phyloP scores from a whole-genome alignment of 2,329 filamentous ascomycete genomes.

The Colletotrichum phormii region DNA sequence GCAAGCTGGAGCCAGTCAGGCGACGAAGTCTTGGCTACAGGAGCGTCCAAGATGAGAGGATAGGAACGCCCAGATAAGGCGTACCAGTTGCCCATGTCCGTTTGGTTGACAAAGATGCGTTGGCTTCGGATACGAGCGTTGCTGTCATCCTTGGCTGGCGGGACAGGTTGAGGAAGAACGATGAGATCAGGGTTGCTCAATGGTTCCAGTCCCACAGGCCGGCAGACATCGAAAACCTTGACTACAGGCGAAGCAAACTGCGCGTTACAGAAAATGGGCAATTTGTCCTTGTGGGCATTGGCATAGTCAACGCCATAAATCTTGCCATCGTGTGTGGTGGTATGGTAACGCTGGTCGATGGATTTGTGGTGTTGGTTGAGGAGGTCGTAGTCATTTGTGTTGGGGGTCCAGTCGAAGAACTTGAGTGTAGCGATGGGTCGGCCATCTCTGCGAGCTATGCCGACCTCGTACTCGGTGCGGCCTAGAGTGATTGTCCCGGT shows the following conservation, averaged over 20 bases:
- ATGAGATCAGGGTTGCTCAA: constrained; percentile 80
- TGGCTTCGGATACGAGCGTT: constrained; percentile 65
- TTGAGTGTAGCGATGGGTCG: constrained; percentile 87
- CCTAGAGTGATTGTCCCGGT: constrained; percentile 85
- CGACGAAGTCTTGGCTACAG: constrained; percentile 57
- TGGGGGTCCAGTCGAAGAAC: constrained; percentile 95
- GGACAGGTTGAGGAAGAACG: constrained; percentile 85
- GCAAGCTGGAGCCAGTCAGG: constrained; percentile 61
- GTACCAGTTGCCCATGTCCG: constrained; percentile 90
- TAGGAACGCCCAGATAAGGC: constrained; percentile 90
- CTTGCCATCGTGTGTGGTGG: constrained; percentile 85
- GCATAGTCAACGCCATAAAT: constrained; percentile 82
- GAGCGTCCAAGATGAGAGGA: constrained; percentile 82
- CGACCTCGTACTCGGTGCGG: constrained; percentile 89
- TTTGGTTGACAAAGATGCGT: constrained; percentile 88
- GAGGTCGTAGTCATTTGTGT: constrained; percentile 90
- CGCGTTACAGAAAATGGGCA: constrained; percentile 73
- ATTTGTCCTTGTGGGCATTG: constrained; percentile 45
- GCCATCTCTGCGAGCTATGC: constrained; percentile 81
- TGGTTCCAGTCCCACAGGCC: constrained; percentile 71
- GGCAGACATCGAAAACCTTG: constrained; percentile 88
- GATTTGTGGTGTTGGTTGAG: constrained; percentile 83
- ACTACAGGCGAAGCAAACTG: constrained; percentile 70
- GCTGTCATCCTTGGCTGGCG: constrained; percentile 65
- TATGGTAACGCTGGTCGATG: constrained; percentile 90